These are phyloP conservation scores for Pichia paraexigua DNA, from an alignment of 805 yeast species.

Conservation along the genomic window DNA sequence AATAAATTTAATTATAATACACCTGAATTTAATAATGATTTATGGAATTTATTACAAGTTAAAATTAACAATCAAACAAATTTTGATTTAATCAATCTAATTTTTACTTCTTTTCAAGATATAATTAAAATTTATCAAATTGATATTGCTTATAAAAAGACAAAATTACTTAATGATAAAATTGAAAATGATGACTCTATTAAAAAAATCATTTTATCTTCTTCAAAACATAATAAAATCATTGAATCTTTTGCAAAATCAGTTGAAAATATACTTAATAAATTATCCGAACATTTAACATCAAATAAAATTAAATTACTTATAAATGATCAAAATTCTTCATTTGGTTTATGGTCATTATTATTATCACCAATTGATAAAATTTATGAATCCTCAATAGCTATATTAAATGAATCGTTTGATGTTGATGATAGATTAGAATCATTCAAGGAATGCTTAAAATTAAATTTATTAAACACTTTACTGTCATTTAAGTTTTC, in stretches of 20 bases:
- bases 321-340: slow-evolving; percentile 35
- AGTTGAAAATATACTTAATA: slow-evolving; percentile 19
- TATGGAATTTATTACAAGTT: slow-evolving; percentile 20
- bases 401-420: slow-evolving; percentile 64
- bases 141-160: slow-evolving; percentile 19
- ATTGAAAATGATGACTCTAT: slow-evolving; percentile 13
- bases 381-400: slow-evolving; percentile 61
- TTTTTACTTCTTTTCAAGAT: slow-evolving; percentile 15
- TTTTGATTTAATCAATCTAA: slow-evolving; percentile 9
- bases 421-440: slow-evolving; percentile 77
- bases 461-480: slow-evolving; percentile 35
- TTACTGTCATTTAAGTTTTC: slow-evolving; percentile 36
- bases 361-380: slow-evolving; percentile 52
- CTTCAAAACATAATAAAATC: slow-evolving; percentile 24
- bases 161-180: slow-evolving; percentile 6
- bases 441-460: slow-evolving; percentile 52
- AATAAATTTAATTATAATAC: slow-evolving; percentile 14
- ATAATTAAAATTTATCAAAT: slow-evolving; percentile 15
- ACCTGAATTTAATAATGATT: slow-evolving; percentile 16
- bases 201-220: slow-evolving; percentile 17
- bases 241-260: slow-evolving; percentile 13
- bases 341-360: slow-evolving; percentile 68
- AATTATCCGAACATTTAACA: slow-evolving; percentile 20
- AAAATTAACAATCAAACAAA: slow-evolving; percentile 17
- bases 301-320: slow-evolving; percentile 24